Evolutionary conservation across 306 rosid genomes (phyloP), one percentile per base, ranked within the genome.

Genomic region (Ziziphus jujuba): DNA sequence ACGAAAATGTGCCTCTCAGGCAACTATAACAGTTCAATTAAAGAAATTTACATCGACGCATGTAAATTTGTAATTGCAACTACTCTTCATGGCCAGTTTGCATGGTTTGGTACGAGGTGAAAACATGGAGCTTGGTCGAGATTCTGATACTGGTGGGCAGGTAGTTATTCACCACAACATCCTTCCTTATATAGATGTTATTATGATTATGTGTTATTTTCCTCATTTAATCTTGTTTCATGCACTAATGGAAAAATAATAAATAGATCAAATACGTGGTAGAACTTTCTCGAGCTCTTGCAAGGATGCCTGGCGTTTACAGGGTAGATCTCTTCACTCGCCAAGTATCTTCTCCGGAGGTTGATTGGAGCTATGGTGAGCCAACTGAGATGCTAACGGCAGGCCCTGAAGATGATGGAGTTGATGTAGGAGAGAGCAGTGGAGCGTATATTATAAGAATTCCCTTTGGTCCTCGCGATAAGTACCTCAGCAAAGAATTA

Each of bases 61-160:
- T 20, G 12, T 8, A 21, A 11, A 22, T 11, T 22, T 55, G 52
- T 40, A 49, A 16, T 25, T 45, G 36, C 33, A 65, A 25, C 35
- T 13, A 40, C 73, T 59, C 62, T 69, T 73, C 63, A 70, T 77
- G 35, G 31, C 20, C 83, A 91, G 96, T 78, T 80, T 91, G 80
- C 92, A 87, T 60, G 92, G 92, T 66, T 67, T 87, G 80, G 91
- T 88, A 60, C 82, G 97, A 21, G 97, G 95, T 63, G 95, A 91
- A 76, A 91, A 91, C 75, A 91, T 88, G 96, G 97, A 91, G 79
- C 97, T 91, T 48, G 97, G 97, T 43, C 87, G 95, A 40, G 97
- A 91, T 83, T 91, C 96, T n/a, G 97, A 91, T 66, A 91, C 96
- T 1, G 97, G 97, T 47, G 97, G 97, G 66, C 96, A 91, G 97